Conservation (phyloP, 176 grass and related monocot species). For the Juncus effusus region DNA sequence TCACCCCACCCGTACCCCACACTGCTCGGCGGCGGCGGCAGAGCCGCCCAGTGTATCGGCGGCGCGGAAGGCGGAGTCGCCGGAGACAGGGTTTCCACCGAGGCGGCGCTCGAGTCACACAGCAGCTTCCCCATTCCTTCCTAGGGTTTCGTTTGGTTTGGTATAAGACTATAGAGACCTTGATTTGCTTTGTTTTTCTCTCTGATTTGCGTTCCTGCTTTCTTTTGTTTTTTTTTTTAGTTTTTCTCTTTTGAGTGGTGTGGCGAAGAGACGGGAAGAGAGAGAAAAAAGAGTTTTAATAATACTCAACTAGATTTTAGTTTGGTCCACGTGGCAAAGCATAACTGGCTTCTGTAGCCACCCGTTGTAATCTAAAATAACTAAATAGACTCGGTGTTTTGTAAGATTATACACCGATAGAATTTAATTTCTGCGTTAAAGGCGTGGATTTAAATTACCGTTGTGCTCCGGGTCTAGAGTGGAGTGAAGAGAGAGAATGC, state of each 20-base stretch:
- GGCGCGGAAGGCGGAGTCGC: constrained; percentile 31
- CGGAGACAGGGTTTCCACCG: constrained; percentile 55
- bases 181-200: background rate
- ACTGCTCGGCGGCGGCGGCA: background rate
- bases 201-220: background rate
- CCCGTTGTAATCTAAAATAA: constrained; percentile 7
- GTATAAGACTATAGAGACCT: background rate
- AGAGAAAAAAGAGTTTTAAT: background rate
- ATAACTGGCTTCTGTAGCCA: constrained; percentile 15
- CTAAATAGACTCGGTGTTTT: background rate
- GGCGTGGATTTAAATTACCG: background rate
- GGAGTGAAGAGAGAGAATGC: background rate
- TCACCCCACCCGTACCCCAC: constrained; percentile 41
- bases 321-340: constrained; percentile 21
- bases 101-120: constrained; percentile 68
- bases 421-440: background rate
- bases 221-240: constrained; percentile 10
- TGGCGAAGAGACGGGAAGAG: background rate
- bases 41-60: constrained; percentile 41
- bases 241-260: background rate
- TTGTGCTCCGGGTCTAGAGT: background rate
- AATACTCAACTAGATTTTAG: constrained; percentile 1
- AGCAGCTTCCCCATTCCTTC: constrained; percentile 92
- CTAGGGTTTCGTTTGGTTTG: constrained; percentile 49
- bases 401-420: background rate